These are phyloP conservation scores for Juglanconis juglandina DNA, from an alignment of 2,329 filamentous ascomycete genomes.

Conservation along the genomic window DNA sequence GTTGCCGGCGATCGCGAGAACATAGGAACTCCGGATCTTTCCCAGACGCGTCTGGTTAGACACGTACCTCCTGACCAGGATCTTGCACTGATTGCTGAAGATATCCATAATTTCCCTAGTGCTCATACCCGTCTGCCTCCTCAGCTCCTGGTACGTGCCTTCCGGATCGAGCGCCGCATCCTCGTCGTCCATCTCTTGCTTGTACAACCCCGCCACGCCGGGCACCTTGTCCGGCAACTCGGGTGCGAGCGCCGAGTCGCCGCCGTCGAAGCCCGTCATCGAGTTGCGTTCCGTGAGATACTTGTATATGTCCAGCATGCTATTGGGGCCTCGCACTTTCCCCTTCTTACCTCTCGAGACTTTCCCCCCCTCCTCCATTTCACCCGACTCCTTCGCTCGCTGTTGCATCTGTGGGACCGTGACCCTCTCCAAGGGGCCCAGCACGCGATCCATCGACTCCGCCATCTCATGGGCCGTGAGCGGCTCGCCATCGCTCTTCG, in stretches of 20 bases:
- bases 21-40: conserved; percentile 77
- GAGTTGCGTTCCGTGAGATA: conserved; percentile 34
- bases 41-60: conserved; percentile 94
- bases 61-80: conserved; percentile 70
- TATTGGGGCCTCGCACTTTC: conserved; percentile 21
- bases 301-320: conserved; percentile 27
- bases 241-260: conserved; percentile 44
- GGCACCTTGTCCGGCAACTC: conserved; percentile 50
- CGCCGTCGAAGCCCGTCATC: conserved; percentile 30
- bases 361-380: conserved; percentile 32
- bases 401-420: not conserved
- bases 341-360: conserved; percentile 24
- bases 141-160: conserved; percentile 49
- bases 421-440: conserved; percentile 19
- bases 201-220: conserved; percentile 51
- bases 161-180: conserved; percentile 50
- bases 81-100: conserved; percentile 53
- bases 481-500: conserved; percentile 28
- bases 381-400: conserved; percentile 32
- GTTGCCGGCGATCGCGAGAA: conserved; percentile 82
- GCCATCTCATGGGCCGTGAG: conserved; percentile 24
- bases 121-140: conserved; percentile 52
- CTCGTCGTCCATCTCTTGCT: conserved; percentile 44
- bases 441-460: conserved; percentile 20
- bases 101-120: conserved; percentile 52